These are phyloP conservation scores for Microcera coccophila DNA, from an alignment of 2,329 filamentous ascomycete genomes.

Conservation along the genomic window DNA sequence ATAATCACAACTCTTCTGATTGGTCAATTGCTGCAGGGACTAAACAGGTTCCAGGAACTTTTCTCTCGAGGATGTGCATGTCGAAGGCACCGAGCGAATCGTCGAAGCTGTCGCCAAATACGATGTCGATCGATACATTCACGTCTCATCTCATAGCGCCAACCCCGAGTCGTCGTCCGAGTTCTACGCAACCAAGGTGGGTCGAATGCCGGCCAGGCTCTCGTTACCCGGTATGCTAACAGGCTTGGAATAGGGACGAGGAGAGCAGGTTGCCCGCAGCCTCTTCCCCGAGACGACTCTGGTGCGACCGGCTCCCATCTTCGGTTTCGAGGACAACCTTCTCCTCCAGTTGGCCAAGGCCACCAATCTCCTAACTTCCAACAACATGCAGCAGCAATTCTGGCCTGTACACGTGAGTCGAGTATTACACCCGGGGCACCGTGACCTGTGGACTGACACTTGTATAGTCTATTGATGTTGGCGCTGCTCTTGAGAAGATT, in stretches of 20 bases:
- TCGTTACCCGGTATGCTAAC: constrained; percentile 11
- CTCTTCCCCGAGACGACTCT: constrained; percentile 98
- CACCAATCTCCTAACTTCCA: constrained; percentile 81
- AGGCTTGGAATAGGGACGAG: constrained; percentile 57
- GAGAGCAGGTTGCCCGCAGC: constrained; percentile 76
- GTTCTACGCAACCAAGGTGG: constrained; percentile 85
- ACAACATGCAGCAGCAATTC: constrained; percentile 88
- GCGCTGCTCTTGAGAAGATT: constrained; percentile 83
- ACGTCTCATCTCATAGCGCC: constrained; percentile 93
- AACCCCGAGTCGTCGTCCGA: constrained; percentile 74
- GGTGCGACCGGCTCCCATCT: constrained; percentile 88
- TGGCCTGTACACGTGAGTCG: constrained; percentile 80
- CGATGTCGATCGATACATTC: constrained; percentile 93
- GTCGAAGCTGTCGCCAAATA: constrained; percentile 95
- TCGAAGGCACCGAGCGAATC: constrained; percentile 89
- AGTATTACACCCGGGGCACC: not conserved
- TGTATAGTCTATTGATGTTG: constrained; percentile 77
- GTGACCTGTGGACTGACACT: not conserved
- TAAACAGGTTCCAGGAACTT: constrained; percentile 70
- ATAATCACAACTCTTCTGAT: constrained; percentile 29
- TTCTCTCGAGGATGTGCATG: constrained; percentile 83
- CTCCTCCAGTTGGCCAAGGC: constrained; percentile 79
- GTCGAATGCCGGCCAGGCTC: constrained; percentile 10
- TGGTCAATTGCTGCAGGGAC: constrained; percentile 1
- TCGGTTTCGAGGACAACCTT: constrained; percentile 90